Conservation (phyloP, 495 filamentous ascomycete species). For the Diplogelasinospora grovesii region DNA sequence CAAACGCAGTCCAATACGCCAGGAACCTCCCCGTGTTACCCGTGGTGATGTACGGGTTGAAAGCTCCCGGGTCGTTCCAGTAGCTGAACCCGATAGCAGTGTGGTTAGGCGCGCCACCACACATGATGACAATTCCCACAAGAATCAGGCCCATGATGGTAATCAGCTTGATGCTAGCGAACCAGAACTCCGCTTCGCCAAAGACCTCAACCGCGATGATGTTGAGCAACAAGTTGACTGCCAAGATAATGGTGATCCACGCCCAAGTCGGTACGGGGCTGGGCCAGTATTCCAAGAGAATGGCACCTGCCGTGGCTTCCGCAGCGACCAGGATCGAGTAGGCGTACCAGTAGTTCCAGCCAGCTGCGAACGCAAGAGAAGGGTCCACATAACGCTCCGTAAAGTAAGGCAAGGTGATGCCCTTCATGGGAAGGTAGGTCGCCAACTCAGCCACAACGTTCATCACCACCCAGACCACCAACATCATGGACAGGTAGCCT, state of each 20-base stretch:
- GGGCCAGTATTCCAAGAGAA: conserved; percentile 52
- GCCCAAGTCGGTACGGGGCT: conserved; percentile 44
- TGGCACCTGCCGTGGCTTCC: conserved; percentile 43
- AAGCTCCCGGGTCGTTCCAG: conserved; percentile 68
- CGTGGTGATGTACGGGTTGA: conserved; percentile 48
- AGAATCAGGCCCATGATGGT: conserved; percentile 64
- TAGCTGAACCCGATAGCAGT: conserved; percentile 56
- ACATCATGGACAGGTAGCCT: conserved; percentile 44
- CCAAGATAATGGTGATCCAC: conserved; percentile 52
- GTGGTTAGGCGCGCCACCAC: conserved; percentile 54
- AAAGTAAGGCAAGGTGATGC: conserved; percentile 54
- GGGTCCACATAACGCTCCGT: conserved; percentile 68
- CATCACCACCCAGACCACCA: conserved; percentile 40
- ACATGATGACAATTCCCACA: conserved; percentile 65
- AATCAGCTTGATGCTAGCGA: conserved; percentile 61
- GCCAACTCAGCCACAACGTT: conserved; percentile 44
- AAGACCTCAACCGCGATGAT: conserved; percentile 48
- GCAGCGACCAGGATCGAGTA: conserved; percentile 45
- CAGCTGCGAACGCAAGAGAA: conserved; percentile 71
- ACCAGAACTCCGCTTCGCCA: conserved; percentile 60
- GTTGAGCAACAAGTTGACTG: conserved; percentile 37
- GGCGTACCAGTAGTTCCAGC: conserved; percentile 64
- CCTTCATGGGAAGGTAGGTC: conserved; percentile 57
- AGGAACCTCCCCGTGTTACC: conserved; percentile 46
- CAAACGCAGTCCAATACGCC: conserved; percentile 41